Conservation (phyloP, 1,284 basidiomycete species). For the Trametes versicolor region DNA sequence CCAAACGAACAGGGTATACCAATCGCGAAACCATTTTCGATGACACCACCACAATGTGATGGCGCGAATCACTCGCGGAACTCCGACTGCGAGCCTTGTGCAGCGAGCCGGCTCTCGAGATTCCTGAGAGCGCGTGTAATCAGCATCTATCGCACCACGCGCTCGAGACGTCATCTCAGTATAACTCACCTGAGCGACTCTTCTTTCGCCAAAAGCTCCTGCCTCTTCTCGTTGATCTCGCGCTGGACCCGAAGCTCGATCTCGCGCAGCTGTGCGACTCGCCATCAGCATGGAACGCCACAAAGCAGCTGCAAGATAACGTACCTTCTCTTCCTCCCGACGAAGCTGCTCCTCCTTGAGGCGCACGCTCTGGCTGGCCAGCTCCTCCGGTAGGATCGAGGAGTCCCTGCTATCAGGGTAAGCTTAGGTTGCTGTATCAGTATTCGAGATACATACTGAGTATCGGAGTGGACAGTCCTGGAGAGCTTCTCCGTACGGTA, state of each 20-base stretch:
- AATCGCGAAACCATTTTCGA: slow-evolving; percentile 38
- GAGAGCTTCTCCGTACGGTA: slow-evolving; percentile 99
- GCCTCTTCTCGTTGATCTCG: slow-evolving; percentile 98
- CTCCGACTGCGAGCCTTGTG: slow-evolving; percentile 66
- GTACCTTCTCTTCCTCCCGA: slow-evolving; percentile 94
- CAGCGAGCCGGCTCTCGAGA: slow-evolving; percentile 89
- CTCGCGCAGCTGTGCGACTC: slow-evolving; percentile 80
- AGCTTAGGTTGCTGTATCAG: slow-evolving; percentile 11
- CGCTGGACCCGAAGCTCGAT: slow-evolving; percentile 98
- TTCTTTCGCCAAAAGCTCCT: slow-evolving; percentile 95
- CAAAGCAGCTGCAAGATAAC: slow-evolving; percentile 24
- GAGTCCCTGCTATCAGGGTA: slow-evolving; percentile 66
- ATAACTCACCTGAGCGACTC: slow-evolving; percentile 80
- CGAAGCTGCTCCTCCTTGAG: slow-evolving; percentile 99
- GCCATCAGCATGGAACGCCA: slow-evolving; percentile 10
- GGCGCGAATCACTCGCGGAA: slow-evolving; percentile 44
- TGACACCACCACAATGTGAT: slow-evolving; percentile 20
- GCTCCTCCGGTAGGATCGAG: slow-evolving; percentile 93
- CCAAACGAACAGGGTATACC: slow-evolving; percentile 43
- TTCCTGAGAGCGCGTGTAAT: slow-evolving; percentile 60
- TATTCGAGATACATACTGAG: slow-evolving; percentile 63
- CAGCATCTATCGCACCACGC: slow-evolving; percentile 11
- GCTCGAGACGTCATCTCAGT: slow-evolving; percentile 7
- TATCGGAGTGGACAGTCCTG: slow-evolving; percentile 88
- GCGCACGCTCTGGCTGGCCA: slow-evolving; percentile 95